phyloP scores from a whole-genome alignment of 2,329 filamentous ascomycete genomes.

The Colletotrichum gigasporum region DNA sequence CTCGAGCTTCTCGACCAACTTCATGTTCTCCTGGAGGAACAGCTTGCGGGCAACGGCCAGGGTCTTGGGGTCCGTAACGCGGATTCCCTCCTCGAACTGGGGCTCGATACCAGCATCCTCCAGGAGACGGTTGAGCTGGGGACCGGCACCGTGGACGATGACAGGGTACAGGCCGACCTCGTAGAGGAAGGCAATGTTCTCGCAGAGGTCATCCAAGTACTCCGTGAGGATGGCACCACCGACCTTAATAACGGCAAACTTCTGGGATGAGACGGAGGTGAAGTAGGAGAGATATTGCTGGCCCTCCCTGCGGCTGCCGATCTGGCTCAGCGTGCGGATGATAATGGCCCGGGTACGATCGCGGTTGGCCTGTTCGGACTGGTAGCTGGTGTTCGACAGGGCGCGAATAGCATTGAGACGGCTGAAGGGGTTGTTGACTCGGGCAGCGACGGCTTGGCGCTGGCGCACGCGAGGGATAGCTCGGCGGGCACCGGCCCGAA shows the following conservation, averaged over 20 bases:
- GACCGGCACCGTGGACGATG: conserved; percentile 93
- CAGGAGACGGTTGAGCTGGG: conserved; percentile 91
- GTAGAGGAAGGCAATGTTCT: conserved; percentile 89
- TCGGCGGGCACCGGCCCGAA: conserved; percentile 55
- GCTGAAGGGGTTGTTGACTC: conserved; percentile 36
- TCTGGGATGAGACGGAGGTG: conserved; percentile 93
- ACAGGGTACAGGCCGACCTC: conserved; percentile 95
- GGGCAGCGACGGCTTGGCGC: conserved; percentile 33
- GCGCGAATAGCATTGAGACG: conserved; percentile 37
- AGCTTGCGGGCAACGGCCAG: conserved; percentile 89
- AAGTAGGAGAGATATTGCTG: conserved; percentile 98
- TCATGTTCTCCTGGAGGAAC: conserved; percentile 95
- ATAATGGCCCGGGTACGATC: conserved; percentile 81
- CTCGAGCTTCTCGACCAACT: conserved; percentile 89
- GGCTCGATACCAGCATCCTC: conserved; percentile 93
- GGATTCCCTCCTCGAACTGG: conserved; percentile 94
- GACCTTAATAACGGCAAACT: conserved; percentile 98
- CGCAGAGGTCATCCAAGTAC: conserved; percentile 90
- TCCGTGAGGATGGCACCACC: conserved; percentile 96
- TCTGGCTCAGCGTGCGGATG: conserved; percentile 91
- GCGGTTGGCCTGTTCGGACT: conserved; percentile 49
- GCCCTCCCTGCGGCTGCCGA: conserved; percentile 94
- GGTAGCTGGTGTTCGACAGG: conserved; percentile 43
- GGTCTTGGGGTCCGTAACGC: conserved; percentile 95
- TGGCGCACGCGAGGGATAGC: conserved; percentile 43